Base-by-base conservation (phyloP, 495 filamentous ascomycete species). In the Hypoxylon crocopeplum region DNA sequence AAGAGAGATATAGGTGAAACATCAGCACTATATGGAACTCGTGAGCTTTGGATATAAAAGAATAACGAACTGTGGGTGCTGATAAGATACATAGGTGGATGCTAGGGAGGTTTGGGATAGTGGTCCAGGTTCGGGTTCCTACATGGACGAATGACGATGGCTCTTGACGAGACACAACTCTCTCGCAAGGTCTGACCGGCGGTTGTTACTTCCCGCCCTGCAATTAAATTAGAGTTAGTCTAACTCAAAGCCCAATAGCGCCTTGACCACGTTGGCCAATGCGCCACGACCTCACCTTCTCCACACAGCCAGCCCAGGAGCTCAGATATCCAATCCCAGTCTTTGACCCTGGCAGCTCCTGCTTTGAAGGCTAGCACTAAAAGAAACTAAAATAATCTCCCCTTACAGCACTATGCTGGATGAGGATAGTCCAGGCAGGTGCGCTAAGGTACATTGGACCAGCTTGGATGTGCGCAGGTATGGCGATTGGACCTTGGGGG, bases 171-270 rank as follows among this genome's bases (percentile, higher is more conserved):
- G 13, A 34, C 5, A 5, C 32, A 7, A 34, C 32, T 7, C n/a
- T 19, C 39, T 37, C 30, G 34, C 37, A 52, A 42, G 50, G 41
- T 64, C 52, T 63, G 42, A 54, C 21, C 8, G 48, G 40, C 36
- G 61, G 49, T 48, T 50, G 48, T 32, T 44, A 55, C 54, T 59
- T 64, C 61, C 61, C 61, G 61, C 20, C 61, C 55, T 59, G 61
- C 32, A 64, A 64, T 64, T 64, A 64, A 64, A 64, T 64, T 59
- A 64, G 27, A 59, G 61, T 64, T 48, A 48, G 36, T 33, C 20
- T 40, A 41, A 50, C 36, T 24, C n/a, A 36, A 46, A 57, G 38
- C 24, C 19, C 36, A 46, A 46, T 29, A 44, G 61, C 36, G 54
- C 55, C 37, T 49, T 54, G 53, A 54, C 45, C 48, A 49, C 10